Evolutionary conservation across 2,329 filamentous ascomycete genomes (phyloP).

Genomic region (Aurifilum marmelostoma): DNA sequence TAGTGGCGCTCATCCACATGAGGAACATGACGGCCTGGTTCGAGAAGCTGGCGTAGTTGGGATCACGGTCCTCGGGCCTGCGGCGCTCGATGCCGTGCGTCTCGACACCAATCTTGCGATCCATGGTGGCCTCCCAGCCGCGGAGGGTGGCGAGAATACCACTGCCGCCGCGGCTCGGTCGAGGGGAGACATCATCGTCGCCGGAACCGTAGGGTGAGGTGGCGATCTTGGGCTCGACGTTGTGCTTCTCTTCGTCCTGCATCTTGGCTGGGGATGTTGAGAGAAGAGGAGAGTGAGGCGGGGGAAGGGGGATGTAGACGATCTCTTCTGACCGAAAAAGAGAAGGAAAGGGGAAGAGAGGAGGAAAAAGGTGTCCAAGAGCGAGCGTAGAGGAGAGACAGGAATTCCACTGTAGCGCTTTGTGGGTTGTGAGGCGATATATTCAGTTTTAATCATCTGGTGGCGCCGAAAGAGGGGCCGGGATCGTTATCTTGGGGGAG

Average conservation of each 20-base stretch:
- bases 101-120: conserved; percentile 53
- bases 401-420: background rate
- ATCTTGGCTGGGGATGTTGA: conserved; percentile 9
- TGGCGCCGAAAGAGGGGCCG: background rate
- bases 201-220: conserved; percentile 16
- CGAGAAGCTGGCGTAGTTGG: conserved; percentile 41
- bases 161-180: conserved; percentile 26
- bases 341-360: background rate
- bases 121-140: conserved; percentile 47
- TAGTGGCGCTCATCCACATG: conserved; percentile 55
- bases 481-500: conserved; percentile 2
- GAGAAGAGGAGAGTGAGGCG: background rate
- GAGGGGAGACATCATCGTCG: conserved; percentile 16
- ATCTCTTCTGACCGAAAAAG: background rate
- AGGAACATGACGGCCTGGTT: conserved; percentile 54
- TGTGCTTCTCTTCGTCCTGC: conserved; percentile 26
- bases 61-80: conserved; percentile 47
- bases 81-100: conserved; percentile 50
- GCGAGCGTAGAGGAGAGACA: background rate
- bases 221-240: conserved; percentile 21
- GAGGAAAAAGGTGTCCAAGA: background rate
- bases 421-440: background rate
- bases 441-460: background rate
- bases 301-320: background rate
- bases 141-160: conserved; percentile 44